A percentile compares a stretch with the other conserved stretches of the same genome.
These are phyloP conservation scores for Schoenoplectus tabernaemontani DNA, from an alignment of 202 grass and related monocot species.

Conservation along the genomic window DNA sequence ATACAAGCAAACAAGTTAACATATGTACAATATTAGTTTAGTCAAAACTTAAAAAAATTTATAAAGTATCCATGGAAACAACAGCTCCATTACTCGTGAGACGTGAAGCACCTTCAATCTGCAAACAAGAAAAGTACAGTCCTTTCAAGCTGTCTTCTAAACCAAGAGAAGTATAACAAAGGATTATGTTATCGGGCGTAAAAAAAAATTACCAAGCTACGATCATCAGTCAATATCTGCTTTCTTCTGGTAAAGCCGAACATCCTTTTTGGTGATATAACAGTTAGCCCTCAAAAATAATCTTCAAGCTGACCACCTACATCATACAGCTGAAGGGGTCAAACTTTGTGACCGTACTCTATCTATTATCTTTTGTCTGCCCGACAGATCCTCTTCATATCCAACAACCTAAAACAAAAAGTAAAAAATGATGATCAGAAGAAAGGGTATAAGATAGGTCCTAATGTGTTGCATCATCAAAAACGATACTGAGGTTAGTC, in stretches of 20 bases:
- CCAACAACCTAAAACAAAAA: slow-evolving; percentile 45
- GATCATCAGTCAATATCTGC: neutral
- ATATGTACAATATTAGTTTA: neutral
- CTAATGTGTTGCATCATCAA: neutral
- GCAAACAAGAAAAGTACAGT: neutral
- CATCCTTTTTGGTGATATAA: neutral
- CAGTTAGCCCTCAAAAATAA: too few species aligned
- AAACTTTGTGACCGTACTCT: slow-evolving; percentile 61
- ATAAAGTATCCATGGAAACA: neutral
- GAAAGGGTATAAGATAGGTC: neutral
- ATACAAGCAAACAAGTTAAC: neutral
- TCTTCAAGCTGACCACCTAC: neutral
- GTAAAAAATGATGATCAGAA: neutral
- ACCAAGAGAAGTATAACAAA: neutral
- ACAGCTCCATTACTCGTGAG: neutral
- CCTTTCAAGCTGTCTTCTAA: neutral
- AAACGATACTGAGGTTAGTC: neutral
- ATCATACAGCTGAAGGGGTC: slow-evolving; percentile 14
- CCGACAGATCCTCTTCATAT: slow-evolving; percentile 80
- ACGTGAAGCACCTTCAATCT: neutral
- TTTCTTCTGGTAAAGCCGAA: neutral
- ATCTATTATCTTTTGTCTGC: slow-evolving; percentile 91
- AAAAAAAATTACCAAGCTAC: neutral
- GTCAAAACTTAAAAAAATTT: neutral
- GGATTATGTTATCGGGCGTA: neutral